phyloP scores from a whole-genome alignment of 1,139 yeast species.

The Blastobotrys petasosporus region DNA sequence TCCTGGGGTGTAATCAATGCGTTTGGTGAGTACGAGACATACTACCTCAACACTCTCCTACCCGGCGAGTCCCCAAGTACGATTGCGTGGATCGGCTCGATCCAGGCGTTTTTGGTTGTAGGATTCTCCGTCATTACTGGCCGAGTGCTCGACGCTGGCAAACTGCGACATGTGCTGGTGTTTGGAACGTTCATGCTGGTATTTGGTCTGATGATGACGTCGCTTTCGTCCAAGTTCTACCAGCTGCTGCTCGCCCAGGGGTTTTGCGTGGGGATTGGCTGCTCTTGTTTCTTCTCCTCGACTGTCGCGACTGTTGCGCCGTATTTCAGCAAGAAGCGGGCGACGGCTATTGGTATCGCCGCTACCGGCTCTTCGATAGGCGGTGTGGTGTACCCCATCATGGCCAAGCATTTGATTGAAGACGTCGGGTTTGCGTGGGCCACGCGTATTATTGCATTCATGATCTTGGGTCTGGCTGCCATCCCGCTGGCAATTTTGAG shows the following conservation, averaged over 20 bases:
- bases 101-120: slow-evolving; percentile 42
- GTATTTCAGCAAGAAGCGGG: slow-evolving; percentile 49
- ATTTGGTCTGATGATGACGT: slow-evolving; percentile 46
- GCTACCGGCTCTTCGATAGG: slow-evolving; percentile 55
- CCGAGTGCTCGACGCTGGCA: slow-evolving; percentile 47
- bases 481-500: slow-evolving; percentile 27
- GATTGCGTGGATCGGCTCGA: slow-evolving; percentile 51
- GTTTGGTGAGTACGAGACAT: slow-evolving; percentile 53
- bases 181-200: slow-evolving; percentile 45
- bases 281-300: slow-evolving; percentile 36
- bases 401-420: slow-evolving; percentile 25
- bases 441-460: slow-evolving; percentile 29
- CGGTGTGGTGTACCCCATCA: slow-evolving; percentile 32
- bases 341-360: slow-evolving; percentile 50
- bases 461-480: slow-evolving; percentile 22
- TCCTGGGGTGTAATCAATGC: slow-evolving; percentile 55
- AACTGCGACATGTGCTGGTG: slow-evolving; percentile 18
- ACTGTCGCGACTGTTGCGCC: slow-evolving; percentile 34
- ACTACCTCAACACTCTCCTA: slow-evolving; percentile 42
- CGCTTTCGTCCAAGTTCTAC: slow-evolving; percentile 42
- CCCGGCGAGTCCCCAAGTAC: slow-evolving; percentile 37
- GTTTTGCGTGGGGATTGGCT: slow-evolving; percentile 48
- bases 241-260: slow-evolving; percentile 40
- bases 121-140: slow-evolving; percentile 44
- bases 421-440: slow-evolving; percentile 35